Conservation (phyloP, 148 eudicot species). For the Amaranthus cruentus region DNA sequence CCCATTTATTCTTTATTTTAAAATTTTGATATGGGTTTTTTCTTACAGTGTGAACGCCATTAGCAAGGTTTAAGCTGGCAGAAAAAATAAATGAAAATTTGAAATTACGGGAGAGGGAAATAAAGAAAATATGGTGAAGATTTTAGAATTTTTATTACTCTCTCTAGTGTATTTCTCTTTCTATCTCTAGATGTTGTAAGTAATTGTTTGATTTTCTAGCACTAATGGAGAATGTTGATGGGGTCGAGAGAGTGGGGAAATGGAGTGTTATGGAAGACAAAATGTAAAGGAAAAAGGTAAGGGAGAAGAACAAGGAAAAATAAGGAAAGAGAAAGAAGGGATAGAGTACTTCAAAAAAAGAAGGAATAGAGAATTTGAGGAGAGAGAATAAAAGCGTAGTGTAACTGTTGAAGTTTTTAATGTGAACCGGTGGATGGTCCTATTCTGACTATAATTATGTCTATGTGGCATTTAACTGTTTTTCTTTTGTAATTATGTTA, state of each 20-base stretch:
- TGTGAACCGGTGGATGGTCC: constrained; percentile 31
- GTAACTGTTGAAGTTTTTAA: constrained; percentile 18
- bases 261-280: not conserved
- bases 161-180: no score
- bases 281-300: not conserved
- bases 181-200: no score
- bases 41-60: constrained; percentile 5
- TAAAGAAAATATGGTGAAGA: not conserved
- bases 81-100: no score
- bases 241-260: not conserved
- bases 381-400: not conserved
- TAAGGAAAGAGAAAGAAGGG: not conserved
- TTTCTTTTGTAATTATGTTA: not conserved
- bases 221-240: not conserved
- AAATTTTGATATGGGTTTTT: not conserved
- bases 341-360: no score
- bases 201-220: no score
- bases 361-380: no score
- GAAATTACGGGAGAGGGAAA: not conserved
- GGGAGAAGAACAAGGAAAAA: not conserved
- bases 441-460: constrained; percentile 8
- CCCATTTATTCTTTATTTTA: constrained; percentile 39
- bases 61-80: not conserved
- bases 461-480: constrained; percentile 11
- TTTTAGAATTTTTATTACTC: no score